These are phyloP conservation scores for Phytophthora hibernalis DNA, from an alignment of 352 stramenopile species.

Conservation along the genomic window DNA sequence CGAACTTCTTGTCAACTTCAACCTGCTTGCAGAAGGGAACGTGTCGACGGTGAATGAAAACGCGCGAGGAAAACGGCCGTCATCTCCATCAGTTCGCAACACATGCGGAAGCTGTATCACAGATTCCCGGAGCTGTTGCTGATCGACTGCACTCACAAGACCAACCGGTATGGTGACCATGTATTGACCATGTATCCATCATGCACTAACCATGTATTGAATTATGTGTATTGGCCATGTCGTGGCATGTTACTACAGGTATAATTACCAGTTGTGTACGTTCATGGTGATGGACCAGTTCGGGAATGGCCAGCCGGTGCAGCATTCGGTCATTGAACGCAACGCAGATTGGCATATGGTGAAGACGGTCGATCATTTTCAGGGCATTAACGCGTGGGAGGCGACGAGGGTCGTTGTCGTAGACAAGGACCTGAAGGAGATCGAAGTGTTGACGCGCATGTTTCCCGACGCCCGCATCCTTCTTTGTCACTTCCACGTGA, in stretches of 20 bases:
- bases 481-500: constrained; percentile 12
- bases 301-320: constrained; percentile 5
- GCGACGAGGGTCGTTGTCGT: constrained; percentile 4
- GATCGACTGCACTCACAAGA: constrained; percentile 21
- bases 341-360: constrained; percentile 13
- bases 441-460: constrained; percentile 7
- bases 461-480: neutral
- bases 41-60: constrained; percentile 11
- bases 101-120: constrained; percentile 9
- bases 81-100: constrained; percentile 2
- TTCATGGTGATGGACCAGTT: constrained; percentile 16
- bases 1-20: constrained; percentile 7
- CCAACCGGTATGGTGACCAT: constrained; percentile 5
- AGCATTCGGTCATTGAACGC: constrained; percentile 7
- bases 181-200: neutral
- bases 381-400: constrained; percentile 3
- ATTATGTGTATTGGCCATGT: constrained; percentile 3
- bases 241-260: constrained; percentile 1
- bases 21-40: neutral
- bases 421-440: constrained; percentile 17
- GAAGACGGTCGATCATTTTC: constrained; percentile 12
- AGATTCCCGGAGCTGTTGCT: constrained; percentile 17
- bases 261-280: constrained; percentile 17
- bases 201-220: constrained; percentile 13
- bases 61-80: constrained; percentile 5